Base-by-base conservation (phyloP, 306 rosid species). In the Gillenia trifoliata region DNA sequence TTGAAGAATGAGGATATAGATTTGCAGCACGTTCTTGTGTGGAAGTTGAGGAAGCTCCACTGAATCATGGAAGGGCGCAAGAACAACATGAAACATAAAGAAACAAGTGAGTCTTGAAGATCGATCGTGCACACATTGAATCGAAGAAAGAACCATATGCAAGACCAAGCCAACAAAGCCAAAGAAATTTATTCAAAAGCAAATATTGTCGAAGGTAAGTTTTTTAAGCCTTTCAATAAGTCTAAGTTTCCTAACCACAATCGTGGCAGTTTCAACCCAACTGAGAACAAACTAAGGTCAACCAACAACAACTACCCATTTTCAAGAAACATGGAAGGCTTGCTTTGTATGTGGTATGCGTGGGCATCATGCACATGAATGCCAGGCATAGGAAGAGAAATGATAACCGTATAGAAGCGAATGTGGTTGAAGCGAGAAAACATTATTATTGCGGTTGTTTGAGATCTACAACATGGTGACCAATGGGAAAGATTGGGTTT, bases 291-390 rank as follows among this genome's bases (percentile, higher is more conserved):
- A 52, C 11, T 5, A 17, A 23, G 31, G 63, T 57, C 19, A 22
- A 9, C 5, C 9, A 15, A 25, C 9, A 40, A 12, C 22, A 57
- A 72, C n/a, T 10, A n/a, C 38, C 17, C 8, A 19, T n/a, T 6
- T 57, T 72, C 7, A 56, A 72, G n/a, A 72, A 72, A 66, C 59
- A 16, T 5, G 67, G 67, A 25, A 72, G 5, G n/a, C n/a, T 3
- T 55, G 26, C 23, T 72, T 8, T 23, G 13, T n/a, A 6, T 72
- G 75, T 22, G 40, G 40, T 26, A 57, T 36, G 26, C 36, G 40
- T 36, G 3, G 55, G 36, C 67, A 72, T 10, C 40, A 72, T 40
- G 67, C 41, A 33, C 7, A 25, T 57, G 55, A 57, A 10, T 23
- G 67, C n/a, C 6, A 56, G 8, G 5, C 34, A n/a, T 2, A 36